Base-by-base conservation (phyloP, 148 eudicot genomes). In the Cornus controversa region DNA sequence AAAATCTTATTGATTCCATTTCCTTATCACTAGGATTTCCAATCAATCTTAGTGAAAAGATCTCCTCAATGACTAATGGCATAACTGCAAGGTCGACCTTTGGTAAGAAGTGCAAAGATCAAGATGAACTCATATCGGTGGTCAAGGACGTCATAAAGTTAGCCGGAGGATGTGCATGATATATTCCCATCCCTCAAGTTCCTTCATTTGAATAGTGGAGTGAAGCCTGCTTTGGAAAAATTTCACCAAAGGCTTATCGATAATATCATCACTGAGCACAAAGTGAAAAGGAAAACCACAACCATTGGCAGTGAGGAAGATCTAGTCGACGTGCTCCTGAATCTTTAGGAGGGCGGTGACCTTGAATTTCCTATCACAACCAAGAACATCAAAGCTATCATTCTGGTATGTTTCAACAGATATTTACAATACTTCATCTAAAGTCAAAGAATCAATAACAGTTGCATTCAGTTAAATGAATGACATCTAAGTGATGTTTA, bases 81-180 rank as follows among this genome's bases (percentile, higher is more conserved):
- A 76, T 82, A 66, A 76, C 70, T 45, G 70, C 79, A 13, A 77
- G 85, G 81, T 74, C 67, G 36, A 64, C 83, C 8, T 74, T 80
- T n/a, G 81, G 81, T 5, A 77, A 54, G 36, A 85, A 77, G 58
- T 78, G 77, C 20, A 79, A 57, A 25, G 82, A 80, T 0, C 79
- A 76, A 40, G 66, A 74, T 15, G 77, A 62, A 42, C 69, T 85
- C 10, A 36, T 69, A 64, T 75, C 71, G 66, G 31, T 77, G 3
- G 34, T 79, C 10, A 60, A 42, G 63, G 54, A 60, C 10, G 69
- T 10, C 4, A 15, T 26, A 3, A 8, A 7, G 60, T 10, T 62
- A 34, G 7, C 22, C 20, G 0, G 75, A 70, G 0, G 47, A 22
- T 16, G 10, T 78, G 5, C 36, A 15, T 10, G 70, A 78, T 42